Evolutionary conservation across 73 alveolate genomes (phyloP), one percentile per base, ranked within the genome.

Genomic region (Symbiodinium natans): DNA sequence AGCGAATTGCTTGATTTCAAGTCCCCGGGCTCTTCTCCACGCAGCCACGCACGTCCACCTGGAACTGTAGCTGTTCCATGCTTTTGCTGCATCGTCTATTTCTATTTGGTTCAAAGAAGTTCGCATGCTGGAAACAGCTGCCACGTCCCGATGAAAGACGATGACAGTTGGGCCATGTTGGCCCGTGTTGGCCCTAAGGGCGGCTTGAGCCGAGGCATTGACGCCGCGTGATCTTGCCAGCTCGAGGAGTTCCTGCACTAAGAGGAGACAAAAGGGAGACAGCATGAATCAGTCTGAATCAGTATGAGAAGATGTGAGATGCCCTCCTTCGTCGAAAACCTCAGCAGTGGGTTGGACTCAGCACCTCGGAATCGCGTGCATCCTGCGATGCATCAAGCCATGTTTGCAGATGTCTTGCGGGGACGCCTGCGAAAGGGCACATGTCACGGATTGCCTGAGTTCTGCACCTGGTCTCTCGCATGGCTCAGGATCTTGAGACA

Each of bases 21-120:
- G 52, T 82, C 29, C 52, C 83, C 73, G 42, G 38, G 71, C 95
- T 88, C 86, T 88, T 88, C 54, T 88, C 95, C 46, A 88, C 95
- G 34, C 95, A 88, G 33, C 95, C 95, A 25, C 95, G 95, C 9
- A 88, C 95, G 46, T 88, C 95, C 46, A 88, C 95, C 95, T 82
- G 33, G 27, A 52, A 1, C n/a, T n/a, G n/a, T n/a, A 46, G 59
- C 59, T 46, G 59, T 6, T 9, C 59, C 59, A 46, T 6, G 59
- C 13, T 6, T 13, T 46, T n/a, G n/a, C n/a, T n/a, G n/a, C n/a
- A n/a, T n/a, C n/a, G n/a, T n/a, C n/a, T n/a, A n/a, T n/a, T n/a
- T n/a, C n/a, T n/a, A n/a, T n/a, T n/a, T n/a, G n/a, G n/a, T n/a
- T n/a, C n/a, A n/a, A n/a, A n/a, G n/a, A n/a, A n/a, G n/a, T n/a